Percentiles rank a stretch among this genome's conserved stretches.
These are phyloP conservation scores for Kregervanrija pseudodelftensis DNA, from an alignment of 805 yeast genomes.

Conservation along the genomic window DNA sequence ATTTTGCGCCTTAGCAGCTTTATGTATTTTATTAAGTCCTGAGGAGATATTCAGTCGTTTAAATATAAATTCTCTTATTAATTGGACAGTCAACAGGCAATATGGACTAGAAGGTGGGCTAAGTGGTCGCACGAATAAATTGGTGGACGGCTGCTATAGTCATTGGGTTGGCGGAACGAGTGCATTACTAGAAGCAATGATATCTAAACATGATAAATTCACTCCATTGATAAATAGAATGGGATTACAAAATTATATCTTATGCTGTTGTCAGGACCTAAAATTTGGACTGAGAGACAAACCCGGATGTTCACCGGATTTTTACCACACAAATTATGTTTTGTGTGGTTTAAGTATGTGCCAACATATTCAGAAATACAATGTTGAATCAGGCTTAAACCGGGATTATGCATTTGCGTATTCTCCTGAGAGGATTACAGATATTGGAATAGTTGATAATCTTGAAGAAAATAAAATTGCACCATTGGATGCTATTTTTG, in stretches of 20 bases:
- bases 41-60: slow-evolving; percentile 23
- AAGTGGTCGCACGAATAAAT: slow-evolving; percentile 82
- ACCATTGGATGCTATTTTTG: slow-evolving; percentile 52
- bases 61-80: slow-evolving; percentile 42
- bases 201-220: slow-evolving; percentile 4
- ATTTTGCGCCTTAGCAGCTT: slow-evolving; percentile 74
- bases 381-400: slow-evolving; percentile 4
- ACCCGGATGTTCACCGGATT: slow-evolving; percentile 75
- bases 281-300: slow-evolving; percentile 73
- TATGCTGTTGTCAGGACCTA: slow-evolving; percentile 66
- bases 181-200: slow-evolving; percentile 54
- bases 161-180: slow-evolving; percentile 88
- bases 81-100: slow-evolving; percentile 74
- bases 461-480: slow-evolving; percentile 17
- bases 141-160: slow-evolving; percentile 94
- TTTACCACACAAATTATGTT: slow-evolving; percentile 85
- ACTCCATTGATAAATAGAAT: slow-evolving; percentile 39
- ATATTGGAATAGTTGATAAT: slow-evolving; percentile 14
- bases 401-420: slow-evolving; percentile 27
- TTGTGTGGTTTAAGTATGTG: slow-evolving; percentile 65
- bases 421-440: slow-evolving; percentile 9
- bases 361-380: slow-evolving; percentile 35
- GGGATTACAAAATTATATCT: slow-evolving; percentile 56
- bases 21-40: slow-evolving; percentile 39
- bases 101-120: slow-evolving; percentile 74